Percentiles rank a stretch among this genome's conserved stretches.
These are phyloP conservation scores for Aegilops sharonensis DNA, from an alignment of 176 grass and related monocot species.

Conservation along the genomic window DNA sequence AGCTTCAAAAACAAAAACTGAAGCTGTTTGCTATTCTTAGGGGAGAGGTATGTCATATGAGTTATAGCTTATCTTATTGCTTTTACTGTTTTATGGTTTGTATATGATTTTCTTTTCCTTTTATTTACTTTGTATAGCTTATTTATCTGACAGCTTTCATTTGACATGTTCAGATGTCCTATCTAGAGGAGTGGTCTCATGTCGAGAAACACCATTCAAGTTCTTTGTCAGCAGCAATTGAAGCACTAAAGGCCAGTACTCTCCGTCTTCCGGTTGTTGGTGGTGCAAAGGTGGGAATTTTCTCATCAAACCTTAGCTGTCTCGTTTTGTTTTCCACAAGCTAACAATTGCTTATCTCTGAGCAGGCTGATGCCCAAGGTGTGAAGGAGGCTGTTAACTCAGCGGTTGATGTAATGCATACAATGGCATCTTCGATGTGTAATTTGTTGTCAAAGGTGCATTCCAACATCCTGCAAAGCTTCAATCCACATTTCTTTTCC, in stretches of 20 bases:
- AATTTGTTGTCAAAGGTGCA: slow-evolving; percentile 77
- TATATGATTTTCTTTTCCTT: background rate
- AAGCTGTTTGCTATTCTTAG: slow-evolving; percentile 77
- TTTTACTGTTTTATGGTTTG: slow-evolving; percentile 19
- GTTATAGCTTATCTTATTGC: background rate
- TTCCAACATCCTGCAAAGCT: slow-evolving; percentile 13
- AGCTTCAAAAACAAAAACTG: slow-evolving; percentile 78
- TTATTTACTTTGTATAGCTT: slow-evolving; percentile 2
- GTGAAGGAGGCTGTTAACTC: slow-evolving; percentile 85
- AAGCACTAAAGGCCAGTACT: slow-evolving; percentile 94
- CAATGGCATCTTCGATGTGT: slow-evolving; percentile 77
- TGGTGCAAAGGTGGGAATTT: slow-evolving; percentile 81
- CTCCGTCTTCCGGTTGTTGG: slow-evolving; percentile 88
- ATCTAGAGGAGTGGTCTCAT: slow-evolving; percentile 87
- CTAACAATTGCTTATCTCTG: slow-evolving; percentile 26
- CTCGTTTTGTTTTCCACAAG: slow-evolving; percentile 20
- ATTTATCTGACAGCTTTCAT: slow-evolving; percentile 30
- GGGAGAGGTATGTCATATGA: slow-evolving; percentile 59
- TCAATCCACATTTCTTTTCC: background rate
- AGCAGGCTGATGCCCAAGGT: slow-evolving; percentile 73
- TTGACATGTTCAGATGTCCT: slow-evolving; percentile 58
- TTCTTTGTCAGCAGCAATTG: slow-evolving; percentile 73
- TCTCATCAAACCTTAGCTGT: slow-evolving; percentile 8
- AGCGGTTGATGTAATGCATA: slow-evolving; percentile 75
- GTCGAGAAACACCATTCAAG: slow-evolving; percentile 80